Evolutionary conservation across 345 rosid genomes (phyloP), one percentile per base, ranked within the genome.

Genomic region (Nephelium lappaceum): DNA sequence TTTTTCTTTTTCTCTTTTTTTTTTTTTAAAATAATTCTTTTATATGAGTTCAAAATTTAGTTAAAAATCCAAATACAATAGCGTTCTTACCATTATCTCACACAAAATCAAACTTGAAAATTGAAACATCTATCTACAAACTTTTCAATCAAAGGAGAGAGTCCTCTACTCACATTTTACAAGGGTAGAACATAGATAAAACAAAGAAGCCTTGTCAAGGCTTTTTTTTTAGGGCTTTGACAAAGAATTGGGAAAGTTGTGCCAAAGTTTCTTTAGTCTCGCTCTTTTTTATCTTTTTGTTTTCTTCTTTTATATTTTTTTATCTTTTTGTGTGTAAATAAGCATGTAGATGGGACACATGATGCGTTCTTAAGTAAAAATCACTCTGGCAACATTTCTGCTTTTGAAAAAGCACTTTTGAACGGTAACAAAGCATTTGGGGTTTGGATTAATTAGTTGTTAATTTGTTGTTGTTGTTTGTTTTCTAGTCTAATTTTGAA

Each of bases 401-500:
- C 74, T 71, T 80, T 80, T 75, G 23, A 25, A 63, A 66, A 76
- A 76, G 79, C 58, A 39, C 67, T 76, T 67, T 67, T 67, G 67
- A 76, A 76, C 65, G 39, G 67, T 67, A 67, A 67, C 24, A 70
- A 60, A 60, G 27, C 64, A 60, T 5, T 60, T 21, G 12, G 11
- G 64, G 64, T 60, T 60, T 60, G 14, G 11, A 60, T 10, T 60
- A 21, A 60, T 8, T 60, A 3, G 14, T 23, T 60, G 25, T 60
- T 60, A n/a, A 23, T 21, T 57, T 60, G n/a, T 53, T 15, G 63
- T 16, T 67, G 45, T 38, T 68, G 78, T 61, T 74, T 43, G 19
- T 69, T 31, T 31, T 31, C 36, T 31, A 75, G 65, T 24, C 72
- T 75, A 75, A 79, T 51, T 51, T 43, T 61, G 21, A 36, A 58